Evolutionary conservation across 2,329 filamentous ascomycete species (phyloP).

Genomic region (Chaetomiaceae sp.): DNA sequence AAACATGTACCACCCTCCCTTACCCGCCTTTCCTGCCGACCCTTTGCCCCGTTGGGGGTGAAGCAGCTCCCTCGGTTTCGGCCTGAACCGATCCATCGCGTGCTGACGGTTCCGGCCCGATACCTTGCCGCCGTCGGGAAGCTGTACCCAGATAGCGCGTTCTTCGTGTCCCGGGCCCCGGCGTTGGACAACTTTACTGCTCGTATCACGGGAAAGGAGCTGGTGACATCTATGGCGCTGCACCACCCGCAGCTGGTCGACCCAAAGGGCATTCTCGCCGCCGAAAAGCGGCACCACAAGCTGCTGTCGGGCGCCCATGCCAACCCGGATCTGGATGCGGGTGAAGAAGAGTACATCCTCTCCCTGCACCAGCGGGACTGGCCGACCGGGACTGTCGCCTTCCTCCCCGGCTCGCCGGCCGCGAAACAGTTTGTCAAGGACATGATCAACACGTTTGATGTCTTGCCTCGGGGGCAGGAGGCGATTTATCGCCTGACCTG

Average conservation of each 20-base stretch:
- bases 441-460: neutral
- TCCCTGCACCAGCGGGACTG: constrained; percentile 6
- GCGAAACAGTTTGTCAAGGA: neutral
- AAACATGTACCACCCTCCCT: neutral
- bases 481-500: neutral
- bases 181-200: neutral
- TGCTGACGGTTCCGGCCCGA: neutral
- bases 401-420: neutral
- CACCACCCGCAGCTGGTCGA: neutral
- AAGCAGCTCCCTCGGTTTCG: constrained; percentile 1
- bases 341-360: neutral
- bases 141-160: constrained; percentile 8
- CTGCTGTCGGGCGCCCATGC: too few relatives aligned
- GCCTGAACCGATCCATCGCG: constrained; percentile 1
- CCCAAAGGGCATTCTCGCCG: neutral
- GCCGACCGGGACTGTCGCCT: constrained; percentile 9
- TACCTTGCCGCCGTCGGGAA: constrained; percentile 7
- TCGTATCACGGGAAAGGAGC: neutral
- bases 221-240: neutral
- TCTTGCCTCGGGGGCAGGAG: constrained; percentile 3
- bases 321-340: too few relatives aligned
- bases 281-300: neutral
- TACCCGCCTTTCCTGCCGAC: neutral
- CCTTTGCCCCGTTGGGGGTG: constrained; percentile 6
- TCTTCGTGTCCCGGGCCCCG: constrained; percentile 4